Evolutionary conservation across 2,329 filamentous ascomycete species (phyloP), one percentile per base, ranked within the genome.

Genomic region (Sclerotinia nivalis): DNA sequence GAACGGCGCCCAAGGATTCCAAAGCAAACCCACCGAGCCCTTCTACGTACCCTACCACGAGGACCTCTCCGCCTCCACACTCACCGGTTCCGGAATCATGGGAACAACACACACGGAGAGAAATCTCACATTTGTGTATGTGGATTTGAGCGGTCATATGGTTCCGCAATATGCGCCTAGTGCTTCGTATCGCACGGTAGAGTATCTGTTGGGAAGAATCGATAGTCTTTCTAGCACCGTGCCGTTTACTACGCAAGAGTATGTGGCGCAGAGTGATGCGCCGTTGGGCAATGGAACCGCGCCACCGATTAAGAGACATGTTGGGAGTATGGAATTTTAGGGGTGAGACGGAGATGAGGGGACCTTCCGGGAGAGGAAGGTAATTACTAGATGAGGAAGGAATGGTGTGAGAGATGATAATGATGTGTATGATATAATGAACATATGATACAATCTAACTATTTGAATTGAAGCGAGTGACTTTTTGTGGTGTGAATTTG

Each of bases 171-270:
- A 91, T 76, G 86, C 88, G 25, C 89, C 91, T 0, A 85, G 84
- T 20, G 89, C 88, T 0, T 85, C 89, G 0, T 93, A 91, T 77
- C 83, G 92, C 47, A 89, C 92, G 70, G 78, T 96, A 28, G 92
- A 96, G 82, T 90, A 91, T 75, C 78, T 96, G 74, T 83, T 96
- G 1, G 92, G 92, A 0, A 82, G 91, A 52, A 87, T 93, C 13
- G 81, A 86, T 7, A 86, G 82, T 71, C 76, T 92, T 73, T 81
- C 76, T 15, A 79, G 80, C 18, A 81, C 77, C 1, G 76, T 67
- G 20, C 76, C 82, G 0, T 85, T 86, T 61, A 74, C 76, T 0
- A 78, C 76, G 6, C 68, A 69, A n/a, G 1, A 12, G 10, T n/a
- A 65, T 13, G 50, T 69, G 2, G n/a, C 12, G 22, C 67, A 69